phyloP scores from a whole-genome alignment of 371 early-diverging fungal species.

The Mortierella sp. region DNA sequence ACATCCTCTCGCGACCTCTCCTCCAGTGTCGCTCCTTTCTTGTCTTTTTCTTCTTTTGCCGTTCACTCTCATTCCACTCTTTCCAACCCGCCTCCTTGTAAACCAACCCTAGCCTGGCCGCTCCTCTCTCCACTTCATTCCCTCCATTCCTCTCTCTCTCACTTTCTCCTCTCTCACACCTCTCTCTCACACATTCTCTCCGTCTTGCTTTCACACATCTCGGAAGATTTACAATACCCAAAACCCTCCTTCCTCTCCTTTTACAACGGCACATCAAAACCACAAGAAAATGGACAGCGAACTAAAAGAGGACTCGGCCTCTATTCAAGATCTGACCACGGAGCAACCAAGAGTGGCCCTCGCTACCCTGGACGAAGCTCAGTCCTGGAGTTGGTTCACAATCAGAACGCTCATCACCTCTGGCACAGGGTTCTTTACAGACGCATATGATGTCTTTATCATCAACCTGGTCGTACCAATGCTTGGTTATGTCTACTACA shows the following conservation, averaged over 20 bases:
- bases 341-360: conserved; percentile 9
- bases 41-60: not conserved
- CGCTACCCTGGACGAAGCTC: conserved; percentile 11
- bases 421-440: conserved; percentile 62
- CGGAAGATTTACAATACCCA: too few relatives aligned
- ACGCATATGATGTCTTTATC: conserved; percentile 70
- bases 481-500: conserved; percentile 79
- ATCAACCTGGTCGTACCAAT: conserved; percentile 78
- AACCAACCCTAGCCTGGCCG: too few relatives aligned
- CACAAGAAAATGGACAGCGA: conserved; percentile 6
- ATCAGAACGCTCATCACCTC: conserved; percentile 24
- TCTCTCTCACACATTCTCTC: not conserved
- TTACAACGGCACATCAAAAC: conserved; percentile 1
- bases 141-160: not conserved
- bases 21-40: too few relatives aligned
- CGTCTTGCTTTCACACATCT: too few relatives aligned
- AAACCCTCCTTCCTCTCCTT: conserved; percentile 11
- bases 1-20: too few relatives aligned
- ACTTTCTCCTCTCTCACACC: not conserved
- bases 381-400: conserved; percentile 14
- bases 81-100: too few relatives aligned
- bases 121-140: too few relatives aligned
- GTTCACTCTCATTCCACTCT: too few relatives aligned
- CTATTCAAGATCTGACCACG: conserved; percentile 44
- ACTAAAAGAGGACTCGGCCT: conserved; percentile 20